Conservation (phyloP, 2,329 filamentous ascomycete genomes). For the Pyrenophora seminiperda region DNA sequence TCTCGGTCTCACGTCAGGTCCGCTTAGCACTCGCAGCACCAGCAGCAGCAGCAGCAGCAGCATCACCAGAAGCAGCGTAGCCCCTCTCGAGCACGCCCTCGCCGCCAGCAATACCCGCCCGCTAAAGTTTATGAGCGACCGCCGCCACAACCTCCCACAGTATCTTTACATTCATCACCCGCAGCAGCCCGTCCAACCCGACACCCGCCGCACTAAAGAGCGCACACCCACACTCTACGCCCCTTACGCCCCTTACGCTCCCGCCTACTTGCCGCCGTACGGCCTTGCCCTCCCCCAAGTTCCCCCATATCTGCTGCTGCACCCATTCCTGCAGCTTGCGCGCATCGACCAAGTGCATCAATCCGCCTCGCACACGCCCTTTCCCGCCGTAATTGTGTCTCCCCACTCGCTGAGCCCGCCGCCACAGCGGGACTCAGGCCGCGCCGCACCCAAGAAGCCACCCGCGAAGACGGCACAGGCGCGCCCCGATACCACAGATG, state of each 20-base stretch:
- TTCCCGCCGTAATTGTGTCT: constrained; percentile 49
- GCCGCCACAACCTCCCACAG: constrained; percentile 27
- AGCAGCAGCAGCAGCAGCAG: constrained; percentile 4
- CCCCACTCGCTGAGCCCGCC: constrained; percentile 43
- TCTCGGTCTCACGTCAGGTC: no score
- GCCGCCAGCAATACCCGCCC: constrained; percentile 10
- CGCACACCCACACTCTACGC: constrained; percentile 16
- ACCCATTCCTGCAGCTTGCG: constrained; percentile 37
- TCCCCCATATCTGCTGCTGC: constrained; percentile 32
- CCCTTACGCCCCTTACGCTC: constrained; percentile 13
- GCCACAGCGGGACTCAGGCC: constrained; percentile 40
- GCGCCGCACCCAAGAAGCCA: constrained; percentile 38
- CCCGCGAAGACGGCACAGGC: constrained; percentile 34
- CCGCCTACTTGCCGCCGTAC: constrained; percentile 14
- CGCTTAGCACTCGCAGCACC: constrained; percentile 4
- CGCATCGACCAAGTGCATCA: constrained; percentile 37
- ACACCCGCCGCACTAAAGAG: constrained; percentile 17
- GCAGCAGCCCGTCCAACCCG: constrained; percentile 21
- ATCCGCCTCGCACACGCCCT: constrained; percentile 23
- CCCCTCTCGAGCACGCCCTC: constrained; percentile 22
- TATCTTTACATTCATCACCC: constrained; percentile 35
- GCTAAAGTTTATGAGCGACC: constrained; percentile 35
- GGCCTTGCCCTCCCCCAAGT: constrained; percentile 9
- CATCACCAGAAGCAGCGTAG: no score
- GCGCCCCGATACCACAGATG: constrained; percentile 45